Percentiles rank a stretch among this genome's conserved stretches.
Evolutionary conservation across 768 basidiomycete species (phyloP).

Genomic region (Chlorophyllum brunneum): DNA sequence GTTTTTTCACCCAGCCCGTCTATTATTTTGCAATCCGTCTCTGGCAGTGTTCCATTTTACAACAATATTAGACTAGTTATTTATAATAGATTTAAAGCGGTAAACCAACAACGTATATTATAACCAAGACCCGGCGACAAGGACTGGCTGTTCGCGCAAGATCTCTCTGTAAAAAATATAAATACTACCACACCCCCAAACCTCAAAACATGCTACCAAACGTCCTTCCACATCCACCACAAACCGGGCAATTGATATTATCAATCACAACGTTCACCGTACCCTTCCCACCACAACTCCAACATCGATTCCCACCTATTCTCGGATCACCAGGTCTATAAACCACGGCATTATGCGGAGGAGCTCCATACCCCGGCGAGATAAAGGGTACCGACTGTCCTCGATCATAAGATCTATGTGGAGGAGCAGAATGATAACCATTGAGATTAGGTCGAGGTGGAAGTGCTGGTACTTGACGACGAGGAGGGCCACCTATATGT

Average conservation of each 20-base stretch:
- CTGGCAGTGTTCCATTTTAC: too few species aligned
- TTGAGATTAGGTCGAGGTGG: conserved; percentile 15
- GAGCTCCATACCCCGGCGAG: conserved; percentile 14
- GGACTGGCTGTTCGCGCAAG: too few species aligned
- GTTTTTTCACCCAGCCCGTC: not conserved
- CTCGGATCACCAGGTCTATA: conserved; percentile 65
- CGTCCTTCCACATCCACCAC: conserved; percentile 62
- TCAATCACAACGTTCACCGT: conserved; percentile 50
- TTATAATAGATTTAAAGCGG: too few species aligned
- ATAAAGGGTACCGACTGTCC: conserved; percentile 4
- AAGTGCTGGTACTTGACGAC: conserved; percentile 6
- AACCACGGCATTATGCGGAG: conserved; percentile 39
- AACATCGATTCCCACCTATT: conserved; percentile 64
- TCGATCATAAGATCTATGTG: conserved; percentile 10
- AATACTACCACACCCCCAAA: too few species aligned
- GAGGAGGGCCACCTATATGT: not conserved
- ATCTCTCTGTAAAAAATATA: too few species aligned
- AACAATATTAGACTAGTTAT: too few species aligned
- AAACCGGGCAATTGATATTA: conserved; percentile 46
- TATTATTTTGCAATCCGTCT: too few species aligned
- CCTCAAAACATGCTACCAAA: conserved; percentile 26
- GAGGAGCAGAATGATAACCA: not conserved
- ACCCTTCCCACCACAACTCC: conserved; percentile 62
- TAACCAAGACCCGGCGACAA: too few species aligned
- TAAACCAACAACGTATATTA: too few species aligned